Evolutionary conservation across 2,329 filamentous ascomycete species (phyloP), one percentile per base, ranked within the genome.

Genomic region (Clarireedia homoeocarpa): DNA sequence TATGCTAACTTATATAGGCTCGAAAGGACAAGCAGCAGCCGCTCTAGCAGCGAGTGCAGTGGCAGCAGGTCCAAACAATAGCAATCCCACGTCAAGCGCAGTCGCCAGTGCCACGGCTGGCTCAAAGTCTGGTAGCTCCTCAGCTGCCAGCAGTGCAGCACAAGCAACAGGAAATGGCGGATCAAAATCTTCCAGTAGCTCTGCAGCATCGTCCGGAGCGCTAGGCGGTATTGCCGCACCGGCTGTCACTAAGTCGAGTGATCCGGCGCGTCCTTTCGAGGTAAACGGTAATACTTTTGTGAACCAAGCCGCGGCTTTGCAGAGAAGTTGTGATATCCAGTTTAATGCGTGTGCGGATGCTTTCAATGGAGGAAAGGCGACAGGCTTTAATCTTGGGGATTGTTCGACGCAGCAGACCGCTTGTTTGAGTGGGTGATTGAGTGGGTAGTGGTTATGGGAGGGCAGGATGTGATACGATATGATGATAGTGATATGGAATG

Each of bases 271-370:
- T 27, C 79, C 81, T 55, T 84, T 84, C 67, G 60, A 65, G 20
- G 79, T 83, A 58, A 77, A 79, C 62, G 79, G 77, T 49, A 74
- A 75, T 71, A 82, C 73, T 30, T 86, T 86, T 66, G 76, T 77
- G 27, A 78, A 78, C 66, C 67, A 80, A 62, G 68, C 67, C 1
- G 78, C 76, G 10, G 84, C 84, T 6, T 69, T 77, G 39, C 77
- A 84, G 67, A 74, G 84, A 46, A 75, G 78, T 46, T 86, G 83
- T 65, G 78, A 83, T 64, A 77, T 84, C 57, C 83, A 86, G 70
- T 79, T 82, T 70, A 85, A 85, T 64, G 70, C 67, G 2, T 87
- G 84, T 64, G 74, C 77, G 5, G 70, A 83, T 63, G 75, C 76
- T 30, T 77, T 80, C 51, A 85, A 84, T 65, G 63, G 70, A 5